Evolutionary conservation across 768 basidiomycete genomes (phyloP).

Genomic region (Lactarius psammicola): DNA sequence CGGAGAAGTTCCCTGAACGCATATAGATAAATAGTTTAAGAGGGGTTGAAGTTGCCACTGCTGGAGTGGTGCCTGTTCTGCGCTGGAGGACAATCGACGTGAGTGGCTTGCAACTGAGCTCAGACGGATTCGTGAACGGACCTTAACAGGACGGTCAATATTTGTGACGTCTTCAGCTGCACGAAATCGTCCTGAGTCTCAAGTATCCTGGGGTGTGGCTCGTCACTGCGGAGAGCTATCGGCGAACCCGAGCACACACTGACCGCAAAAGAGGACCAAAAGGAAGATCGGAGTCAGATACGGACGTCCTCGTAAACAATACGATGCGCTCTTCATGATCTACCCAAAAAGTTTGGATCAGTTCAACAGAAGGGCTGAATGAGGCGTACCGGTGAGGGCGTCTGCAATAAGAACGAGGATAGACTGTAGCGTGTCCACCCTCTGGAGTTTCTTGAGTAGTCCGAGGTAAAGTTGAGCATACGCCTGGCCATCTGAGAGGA

Average conservation of each 20-base stretch:
- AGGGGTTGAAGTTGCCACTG: conserved; percentile 38
- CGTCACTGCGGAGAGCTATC: conserved; percentile 18
- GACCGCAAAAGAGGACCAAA: conserved; percentile 78
- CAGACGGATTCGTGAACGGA: conserved; percentile 41
- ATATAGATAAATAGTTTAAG: conserved; percentile 34
- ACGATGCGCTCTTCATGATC: conserved; percentile 87
- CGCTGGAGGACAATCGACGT: conserved; percentile 26
- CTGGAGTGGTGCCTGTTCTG: conserved; percentile 33
- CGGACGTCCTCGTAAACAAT: conserved; percentile 61
- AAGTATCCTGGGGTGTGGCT: conserved; percentile 53
- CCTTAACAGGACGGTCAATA: conserved; percentile 85
- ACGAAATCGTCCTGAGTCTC: conserved; percentile 91
- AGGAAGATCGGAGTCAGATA: conserved; percentile 75
- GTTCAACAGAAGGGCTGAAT: background rate
- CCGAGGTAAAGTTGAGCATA: conserved; percentile 90
- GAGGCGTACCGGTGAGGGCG: conserved; percentile 67
- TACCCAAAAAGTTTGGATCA: conserved; percentile 32
- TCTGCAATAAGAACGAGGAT: conserved; percentile 87
- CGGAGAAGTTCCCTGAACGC: conserved; percentile 42
- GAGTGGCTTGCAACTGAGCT: background rate
- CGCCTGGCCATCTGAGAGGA: conserved; percentile 75
- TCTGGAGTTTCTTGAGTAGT: conserved; percentile 80
- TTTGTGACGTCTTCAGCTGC: conserved; percentile 86
- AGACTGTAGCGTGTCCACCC: conserved; percentile 85
- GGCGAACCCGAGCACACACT: conserved; percentile 27